Evolutionary conservation across 2,329 filamentous ascomycete species (phyloP).

Genomic region (Beauveria caledonica): DNA sequence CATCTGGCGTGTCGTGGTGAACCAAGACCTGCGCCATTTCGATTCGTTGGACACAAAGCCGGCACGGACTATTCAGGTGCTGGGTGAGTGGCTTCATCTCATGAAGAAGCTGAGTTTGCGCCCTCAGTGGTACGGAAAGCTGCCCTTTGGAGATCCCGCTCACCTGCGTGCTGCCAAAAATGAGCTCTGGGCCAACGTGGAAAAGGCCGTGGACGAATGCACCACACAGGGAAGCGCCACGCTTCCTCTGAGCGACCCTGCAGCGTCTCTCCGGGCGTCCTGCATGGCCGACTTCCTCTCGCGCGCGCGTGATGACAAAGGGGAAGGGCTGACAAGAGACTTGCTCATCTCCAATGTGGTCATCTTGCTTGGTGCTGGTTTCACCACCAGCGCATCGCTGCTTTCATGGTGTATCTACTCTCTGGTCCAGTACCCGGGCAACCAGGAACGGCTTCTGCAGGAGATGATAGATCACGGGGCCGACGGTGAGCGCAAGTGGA

Average conservation of each 20-base stretch:
- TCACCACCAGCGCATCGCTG: constrained; percentile 45
- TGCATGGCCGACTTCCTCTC: constrained; percentile 36
- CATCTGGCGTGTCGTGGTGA: constrained; percentile 30
- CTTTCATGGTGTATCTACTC: constrained; percentile 45
- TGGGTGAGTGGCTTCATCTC: constrained; percentile 39
- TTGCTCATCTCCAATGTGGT: constrained; percentile 22
- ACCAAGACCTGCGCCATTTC: constrained; percentile 32
- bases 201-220: constrained; percentile 25
- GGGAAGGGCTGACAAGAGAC: constrained; percentile 36
- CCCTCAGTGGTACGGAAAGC: constrained; percentile 40
- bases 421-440: constrained; percentile 38
- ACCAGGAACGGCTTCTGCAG: constrained; percentile 44
- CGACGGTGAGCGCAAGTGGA: constrained; percentile 29
- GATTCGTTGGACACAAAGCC: constrained; percentile 30
- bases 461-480: constrained; percentile 41
- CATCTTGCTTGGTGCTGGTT: constrained; percentile 43
- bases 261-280: background rate
- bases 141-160: constrained; percentile 45
- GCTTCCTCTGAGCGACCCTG: background rate
- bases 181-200: constrained; percentile 27
- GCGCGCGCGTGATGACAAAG: constrained; percentile 40
- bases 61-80: constrained; percentile 37
- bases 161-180: constrained; percentile 24
- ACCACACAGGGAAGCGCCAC: background rate
- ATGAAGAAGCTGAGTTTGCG: constrained; percentile 46